These are phyloP conservation scores for Zygosaccharomyces pseudorouxii DNA, from an alignment of 805 yeast genomes.

Conservation along the genomic window DNA sequence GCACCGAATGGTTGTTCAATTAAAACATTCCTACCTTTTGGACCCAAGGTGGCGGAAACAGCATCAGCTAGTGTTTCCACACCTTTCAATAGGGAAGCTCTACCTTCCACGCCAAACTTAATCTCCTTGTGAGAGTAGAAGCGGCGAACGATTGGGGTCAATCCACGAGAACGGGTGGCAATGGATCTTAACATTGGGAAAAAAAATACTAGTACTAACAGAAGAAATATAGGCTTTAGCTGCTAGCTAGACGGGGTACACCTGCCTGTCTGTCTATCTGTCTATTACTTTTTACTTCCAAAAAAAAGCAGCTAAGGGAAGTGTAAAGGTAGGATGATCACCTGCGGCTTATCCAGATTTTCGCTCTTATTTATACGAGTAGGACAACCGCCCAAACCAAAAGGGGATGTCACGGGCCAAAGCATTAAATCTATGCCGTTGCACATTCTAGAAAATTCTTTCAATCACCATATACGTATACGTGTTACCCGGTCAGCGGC, in stretches of 20 bases:
- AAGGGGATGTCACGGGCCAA: conserved; percentile 4
- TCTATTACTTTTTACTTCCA: neutral
- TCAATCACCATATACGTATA: neutral
- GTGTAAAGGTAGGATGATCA: neutral
- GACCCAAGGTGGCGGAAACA: conserved; percentile 93
- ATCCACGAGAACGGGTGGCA: conserved; percentile 16
- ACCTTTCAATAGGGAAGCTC: conserved; percentile 90
- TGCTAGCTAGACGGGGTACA: neutral
- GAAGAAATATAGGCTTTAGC: neutral
- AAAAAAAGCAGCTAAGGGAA: neutral
- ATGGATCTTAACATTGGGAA: conserved; percentile 14
- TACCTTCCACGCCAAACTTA: conserved; percentile 94
- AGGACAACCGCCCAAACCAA: conserved; percentile 5
- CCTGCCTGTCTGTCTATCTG: neutral
- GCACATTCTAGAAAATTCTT: conserved; percentile 5
- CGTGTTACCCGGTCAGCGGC: neutral
- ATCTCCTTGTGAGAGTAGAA: conserved; percentile 75
- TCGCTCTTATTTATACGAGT: conserved; percentile 3
- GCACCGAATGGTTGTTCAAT: conserved; percentile 96
- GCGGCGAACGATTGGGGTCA: conserved; percentile 27
- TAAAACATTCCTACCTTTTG: conserved; percentile 94
- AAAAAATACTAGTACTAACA: neutral
- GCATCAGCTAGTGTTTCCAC: conserved; percentile 95
- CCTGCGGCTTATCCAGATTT: neutral
- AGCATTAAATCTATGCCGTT: neutral